Evolutionary conservation across 1,139 yeast species (phyloP), one percentile per base, ranked within the genome.

Genomic region (Candida neerlandica): DNA sequence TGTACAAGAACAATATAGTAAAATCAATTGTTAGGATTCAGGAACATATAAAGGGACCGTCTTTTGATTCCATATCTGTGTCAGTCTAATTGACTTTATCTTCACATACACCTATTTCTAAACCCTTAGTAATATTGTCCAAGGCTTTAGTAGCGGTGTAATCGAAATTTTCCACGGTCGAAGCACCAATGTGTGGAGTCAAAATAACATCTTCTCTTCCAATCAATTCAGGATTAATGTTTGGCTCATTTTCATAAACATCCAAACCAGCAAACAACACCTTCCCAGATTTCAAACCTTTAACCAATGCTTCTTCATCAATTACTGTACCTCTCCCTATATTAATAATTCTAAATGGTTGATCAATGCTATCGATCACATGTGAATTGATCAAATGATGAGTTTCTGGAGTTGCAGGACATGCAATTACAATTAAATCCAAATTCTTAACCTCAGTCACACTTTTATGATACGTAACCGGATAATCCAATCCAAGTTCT

Each of bases 111-210:
- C 78, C 78, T 6, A 58, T 63, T 27, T 69, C 59, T 7, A 74
- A 51, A 18, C 71, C 73, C 32, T 62, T 60, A 3, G 70, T 70
- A 11, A 84, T 80, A 59, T 82, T 82, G 40, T 68, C 58, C 63
- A 83, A 61, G 11, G 79, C 80, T 46, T 65, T 67, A 3, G 64
- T 58, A 1, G 85, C 80, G 11, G 87, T 80, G 39, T 64, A 64
- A 54, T 82, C 76, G 48, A 64, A 78, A 59, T 72, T 70, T 49
- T 64, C 85, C 30, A 69, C 68, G 0, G 96, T 87, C 0, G 90
- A 81, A 30, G 92, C 85, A 1, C 92, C 96, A 37, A 86, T 64
- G 65, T 89, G 96, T 10, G 96, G 96, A 15, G 89, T 79, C 45
- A 86, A 67, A 0, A 85, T 71, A 12, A 86, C 90, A 64, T 88